Conservation (phyloP, 1,284 basidiomycete species). For the Trichosporon sp. region DNA sequence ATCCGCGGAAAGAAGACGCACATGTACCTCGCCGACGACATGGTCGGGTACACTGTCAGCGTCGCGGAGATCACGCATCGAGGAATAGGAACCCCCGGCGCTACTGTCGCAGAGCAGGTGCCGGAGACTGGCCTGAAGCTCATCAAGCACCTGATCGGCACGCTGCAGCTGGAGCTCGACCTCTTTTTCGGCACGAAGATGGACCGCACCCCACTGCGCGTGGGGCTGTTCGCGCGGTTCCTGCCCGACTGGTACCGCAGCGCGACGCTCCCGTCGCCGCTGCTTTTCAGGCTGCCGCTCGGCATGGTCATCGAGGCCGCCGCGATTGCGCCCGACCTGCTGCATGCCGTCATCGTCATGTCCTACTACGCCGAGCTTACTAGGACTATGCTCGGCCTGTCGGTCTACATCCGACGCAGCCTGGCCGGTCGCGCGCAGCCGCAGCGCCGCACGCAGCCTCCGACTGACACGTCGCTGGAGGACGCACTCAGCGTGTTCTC, state of each 20-base stretch:
- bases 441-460: slow-evolving; percentile 49
- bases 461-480: slow-evolving; percentile 27
- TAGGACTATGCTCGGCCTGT: slow-evolving; percentile 72
- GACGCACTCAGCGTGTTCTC: slow-evolving; percentile 37
- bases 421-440: slow-evolving; percentile 27
- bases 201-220: slow-evolving; percentile 64
- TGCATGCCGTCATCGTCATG: slow-evolving; percentile 75
- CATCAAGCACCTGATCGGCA: slow-evolving; percentile 68
- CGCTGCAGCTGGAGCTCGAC: slow-evolving; percentile 54
- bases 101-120: slow-evolving; percentile 64
- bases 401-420: slow-evolving; percentile 47
- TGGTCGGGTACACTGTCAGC: slow-evolving; percentile 81
- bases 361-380: slow-evolving; percentile 85
- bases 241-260: slow-evolving; percentile 81
- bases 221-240: slow-evolving; percentile 79
- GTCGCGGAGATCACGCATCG: slow-evolving; percentile 76
- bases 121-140: slow-evolving; percentile 72
- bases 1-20: slow-evolving; percentile 43
- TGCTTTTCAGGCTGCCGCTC: slow-evolving; percentile 81
- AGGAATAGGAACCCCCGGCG: slow-evolving; percentile 54
- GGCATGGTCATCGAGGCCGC: slow-evolving; percentile 81
- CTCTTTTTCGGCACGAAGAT: slow-evolving; percentile 48
- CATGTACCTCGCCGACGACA: slow-evolving; percentile 81
- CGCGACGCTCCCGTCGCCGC: slow-evolving; percentile 67
- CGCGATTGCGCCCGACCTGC: slow-evolving; percentile 77